These are phyloP conservation scores for Oleoguttula mirabilis DNA, from an alignment of 495 filamentous ascomycete genomes.

Conservation along the genomic window DNA sequence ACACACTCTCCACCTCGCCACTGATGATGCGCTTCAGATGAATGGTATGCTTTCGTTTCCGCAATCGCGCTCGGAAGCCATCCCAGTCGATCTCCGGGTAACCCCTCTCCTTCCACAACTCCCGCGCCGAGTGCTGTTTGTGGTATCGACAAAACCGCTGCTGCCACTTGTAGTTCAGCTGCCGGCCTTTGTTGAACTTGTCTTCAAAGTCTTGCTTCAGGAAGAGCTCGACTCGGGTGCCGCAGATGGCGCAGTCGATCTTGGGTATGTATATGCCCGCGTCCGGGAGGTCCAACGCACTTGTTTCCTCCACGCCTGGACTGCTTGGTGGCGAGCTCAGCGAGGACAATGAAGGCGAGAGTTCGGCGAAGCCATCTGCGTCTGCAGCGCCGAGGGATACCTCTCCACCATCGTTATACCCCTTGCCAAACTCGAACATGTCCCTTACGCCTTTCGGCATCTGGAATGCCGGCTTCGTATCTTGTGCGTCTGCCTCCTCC, in stretches of 20 bases:
- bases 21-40: conserved; percentile 48
- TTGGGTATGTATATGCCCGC: background rate
- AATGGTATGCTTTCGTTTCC: conserved; percentile 34
- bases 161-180: conserved; percentile 20
- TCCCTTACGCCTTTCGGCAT: background rate
- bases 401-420: background rate
- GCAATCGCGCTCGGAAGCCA: conserved; percentile 49
- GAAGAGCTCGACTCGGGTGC: background rate
- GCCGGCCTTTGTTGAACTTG: background rate
- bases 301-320: background rate
- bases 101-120: conserved; percentile 48
- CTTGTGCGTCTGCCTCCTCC: background rate
- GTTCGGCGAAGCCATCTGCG: background rate
- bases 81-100: conserved; percentile 78
- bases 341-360: background rate
- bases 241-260: conserved; percentile 13
- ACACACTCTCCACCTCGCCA: conserved; percentile 45
- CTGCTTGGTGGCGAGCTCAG: conserved; percentile 6
- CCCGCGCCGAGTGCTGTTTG: conserved; percentile 43
- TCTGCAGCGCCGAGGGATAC: background rate
- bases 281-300: background rate
- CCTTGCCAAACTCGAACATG: no score
- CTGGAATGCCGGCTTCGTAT: background rate
- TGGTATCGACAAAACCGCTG: conserved; percentile 62
- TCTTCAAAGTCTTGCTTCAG: conserved; percentile 16